Evolutionary conservation across 306 rosid genomes (phyloP), one percentile per base, ranked within the genome.

Genomic region (Corylus heterophylla): DNA sequence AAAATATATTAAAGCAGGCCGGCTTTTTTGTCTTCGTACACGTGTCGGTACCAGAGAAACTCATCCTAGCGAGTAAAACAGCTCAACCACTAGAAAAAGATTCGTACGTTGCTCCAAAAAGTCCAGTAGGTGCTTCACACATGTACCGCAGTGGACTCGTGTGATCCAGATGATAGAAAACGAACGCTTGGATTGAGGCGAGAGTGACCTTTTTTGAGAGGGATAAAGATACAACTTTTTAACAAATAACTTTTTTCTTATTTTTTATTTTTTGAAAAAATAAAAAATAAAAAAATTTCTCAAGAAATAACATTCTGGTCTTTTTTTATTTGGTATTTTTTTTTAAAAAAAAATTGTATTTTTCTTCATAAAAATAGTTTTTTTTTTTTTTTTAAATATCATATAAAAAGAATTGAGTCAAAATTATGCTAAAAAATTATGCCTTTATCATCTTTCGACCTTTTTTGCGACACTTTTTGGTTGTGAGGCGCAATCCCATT

Each of bases 71-170:
- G 5, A 14, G 73, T 49, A 63, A 4, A 37, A 62, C 71, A 42
- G 8, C 81, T 17, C 69, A 29, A 69, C 84, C 77, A 51, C 58
- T 62, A 62, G 76, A 48, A 31, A 54, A 37, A 62, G 74, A 74
- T 37, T 37, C 45, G 45, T 42, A 42, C 7, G 45, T 42, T 42
- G 45, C 2, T 2, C 25, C 17, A 12, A 25, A 59, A 39, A 9
- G 51, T 18, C 44, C n/a, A 22, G 48, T 20, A 76, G 42, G 55
- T 31, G 49, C 71, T 74, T 68, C 75, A 44, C 75, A 54, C 75
- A 66, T 82, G 44, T 42, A 25, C 8, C 5, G 7, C 9, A 1
- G 2, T 8, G 8, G 66, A 54, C 79, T 31, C 71, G 75, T 66
- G 82, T 31, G 62, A 42, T 11, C 10, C 0, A 35, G 17, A 3